Evolutionary conservation across 495 filamentous ascomycete species (phyloP), one percentile per base, ranked within the genome.

Genomic region (Endocarpon pusillum): DNA sequence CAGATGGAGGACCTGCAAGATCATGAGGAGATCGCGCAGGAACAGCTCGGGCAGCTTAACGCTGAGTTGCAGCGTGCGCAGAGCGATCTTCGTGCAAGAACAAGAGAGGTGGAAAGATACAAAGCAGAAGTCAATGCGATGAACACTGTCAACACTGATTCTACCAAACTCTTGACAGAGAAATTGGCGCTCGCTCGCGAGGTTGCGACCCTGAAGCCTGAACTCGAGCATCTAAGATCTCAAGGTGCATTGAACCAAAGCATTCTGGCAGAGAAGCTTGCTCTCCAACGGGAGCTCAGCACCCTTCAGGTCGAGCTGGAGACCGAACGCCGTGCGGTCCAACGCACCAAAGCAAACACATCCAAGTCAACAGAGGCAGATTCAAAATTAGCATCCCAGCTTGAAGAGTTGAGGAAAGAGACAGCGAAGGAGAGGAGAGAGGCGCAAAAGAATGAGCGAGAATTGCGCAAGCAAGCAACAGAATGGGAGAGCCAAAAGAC

Each of bases 271-370:
- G 80, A 86, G 44, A 92, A 89, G 42, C 53, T 83, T 12, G 66
- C 73, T 11, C 52, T 94, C 10, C 72, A 85, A 44, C 67, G 78
- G 19, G 75, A 83, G 50, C 48, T 92, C 23, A 76, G 61, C 45
- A 70, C 74, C 3, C 46, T 87, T 3, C 77, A 92, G 45, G 68
- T 82, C 26, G 78, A 89, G 45, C 62, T 93, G 6, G 81, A 81
- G 36, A 74, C 75, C 31, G 78, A 86, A 48, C 86, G 75, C 48
- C 66, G 73, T 18, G 63, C 75, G 2, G 60, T 70, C 16, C 69
- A 78, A 36, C 71, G 73, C 33, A 67, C 60, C 0, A 53, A 65
- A 7, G 59, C 64, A 6, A 75, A 69, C 29, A 62, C 60, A 19
- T 38, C 46, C 2, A 56, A 56, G 21, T 48, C 50, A 27, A 35